Evolutionary conservation across 2,329 filamentous ascomycete genomes (phyloP), one percentile per base, ranked within the genome.

Genomic region (Aphanocladium album): DNA sequence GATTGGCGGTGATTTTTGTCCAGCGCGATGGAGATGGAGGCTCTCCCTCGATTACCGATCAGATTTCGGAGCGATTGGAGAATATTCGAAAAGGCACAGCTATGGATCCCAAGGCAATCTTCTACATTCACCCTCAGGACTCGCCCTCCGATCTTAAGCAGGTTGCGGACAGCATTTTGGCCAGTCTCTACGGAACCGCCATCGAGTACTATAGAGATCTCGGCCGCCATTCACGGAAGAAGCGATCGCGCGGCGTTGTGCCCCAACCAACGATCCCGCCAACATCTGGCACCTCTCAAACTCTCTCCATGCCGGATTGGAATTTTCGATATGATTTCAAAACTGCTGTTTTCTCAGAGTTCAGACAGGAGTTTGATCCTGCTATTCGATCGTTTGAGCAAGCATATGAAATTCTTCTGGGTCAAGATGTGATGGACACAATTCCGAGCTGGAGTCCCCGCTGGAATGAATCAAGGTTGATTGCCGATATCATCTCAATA

Each of bases 301-400:
- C 89, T 0, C 76, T 97, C n/a, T 90, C 92, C 1, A 79, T 88
- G 11, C 87, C 91, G 46, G 93, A 91, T 3, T 99, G 93, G 95
- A 92, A 91, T 69, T 88, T 96, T 57, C 88, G 93, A 17, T 97
- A 97, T 73, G 93, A 99, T 69, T 92, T 96, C 77, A 99, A 99
- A 72, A 82, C 93, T 19, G 93, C 89, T 7, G 80, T 96, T 0
- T 90, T 98, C 70, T 91, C 93, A 30, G 93, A 98, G 70, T 97
- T 96, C 66, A 85, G 95, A 9, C 90, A 96, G 70, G 95, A 98
- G 72, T 90, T 93, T 82, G 93, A 97, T 70, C 87, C 86, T 23
- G 92, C 95, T 0, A 81, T 91, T 68, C 85, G 92, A 47, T 92
- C 91, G 57, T 97, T 93, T 67, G 91, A 95, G 69, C 88, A 88